Base-by-base conservation (phyloP, 2,329 filamentous ascomycete genomes). In the Elsinoe batatas region DNA sequence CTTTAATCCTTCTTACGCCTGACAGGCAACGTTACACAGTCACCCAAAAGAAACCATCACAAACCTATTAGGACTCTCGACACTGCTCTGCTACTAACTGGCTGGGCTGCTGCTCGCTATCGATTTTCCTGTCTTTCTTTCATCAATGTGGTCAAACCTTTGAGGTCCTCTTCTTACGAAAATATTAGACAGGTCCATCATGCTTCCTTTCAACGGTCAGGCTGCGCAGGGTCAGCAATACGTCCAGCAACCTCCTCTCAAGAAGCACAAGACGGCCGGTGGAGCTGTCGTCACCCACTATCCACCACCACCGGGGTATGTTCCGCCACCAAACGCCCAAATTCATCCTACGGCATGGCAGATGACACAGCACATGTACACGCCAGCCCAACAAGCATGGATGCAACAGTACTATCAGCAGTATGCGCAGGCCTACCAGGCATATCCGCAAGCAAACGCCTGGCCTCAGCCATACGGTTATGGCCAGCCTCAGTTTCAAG, bases 201-300 rank as follows among this genome's bases (percentile, higher is more conserved):
- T 57, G 37, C 33, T 36, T 35, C 44, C 17, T 12, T 57, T 53
- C 18, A 47, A 57, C n/a, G 53, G 55, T 6, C 37, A 53, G 3
- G 46, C 42, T 22, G 33, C 46, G 15, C 51, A 36, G 8, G 42
- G 44, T 32, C 38, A 59, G 59, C 40, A 42, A 33, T 33, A 49
- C 37, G 32, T 17, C 53, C 64, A 64, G 13, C 62, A 62, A 13
- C 66, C 67, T 13, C 65, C 69, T 13, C 59, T 64, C 2, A 77
- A 76, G 63, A 72, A 70, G 54, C 53, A 63, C 56, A 76, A 74
- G 59, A 38, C 47, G 17, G 32, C 17, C 18, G 68, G 72, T 17
- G 74, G 75, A 58, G 72, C 73, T 5, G 68, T 76, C 60, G 75
- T 76, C 58, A 77, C 74, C 6, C 67, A 71, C 32, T 77, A 76